Conservation (phyloP, 352 stramenopile species). For the Globisporangium camurandrum region DNA sequence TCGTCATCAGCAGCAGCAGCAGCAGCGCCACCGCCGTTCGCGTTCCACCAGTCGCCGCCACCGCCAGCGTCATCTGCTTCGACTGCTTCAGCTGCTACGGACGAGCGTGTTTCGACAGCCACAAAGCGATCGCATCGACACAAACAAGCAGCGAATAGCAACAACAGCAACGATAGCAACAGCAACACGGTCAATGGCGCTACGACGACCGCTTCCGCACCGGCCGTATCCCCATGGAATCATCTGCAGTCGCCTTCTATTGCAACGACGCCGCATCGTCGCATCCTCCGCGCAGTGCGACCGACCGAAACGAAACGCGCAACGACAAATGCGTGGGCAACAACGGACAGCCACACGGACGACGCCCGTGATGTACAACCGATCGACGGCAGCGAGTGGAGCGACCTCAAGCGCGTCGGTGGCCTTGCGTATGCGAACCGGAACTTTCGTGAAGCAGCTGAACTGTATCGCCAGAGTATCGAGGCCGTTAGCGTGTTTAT, state of each 20-base stretch:
- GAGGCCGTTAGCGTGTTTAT: constrained; percentile 38
- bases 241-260: too few relatives aligned
- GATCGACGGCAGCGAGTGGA: constrained; percentile 42
- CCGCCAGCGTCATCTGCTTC: neutral
- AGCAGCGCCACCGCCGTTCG: too few relatives aligned
- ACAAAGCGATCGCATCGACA: too few relatives aligned
- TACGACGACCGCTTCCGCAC: too few relatives aligned
- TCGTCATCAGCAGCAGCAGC: too few relatives aligned
- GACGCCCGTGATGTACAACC: constrained; percentile 7
- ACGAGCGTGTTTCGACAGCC: too few relatives aligned
- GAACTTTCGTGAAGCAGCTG: constrained; percentile 43
- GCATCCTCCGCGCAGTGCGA: constrained; percentile 10
- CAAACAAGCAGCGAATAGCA: neutral
- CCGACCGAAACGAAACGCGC: neutral
- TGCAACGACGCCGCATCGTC: neutral
- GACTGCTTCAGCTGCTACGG: neutral
- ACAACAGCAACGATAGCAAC: neutral
- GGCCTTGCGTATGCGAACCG: constrained; percentile 32
- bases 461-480: constrained; percentile 51
- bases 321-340: neutral
- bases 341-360: constrained; percentile 22
- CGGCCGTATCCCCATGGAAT: too few relatives aligned
- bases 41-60: constrained; percentile 1
- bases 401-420: constrained; percentile 53
- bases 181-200: neutral